Base-by-base conservation (phyloP, 1,139 yeast species). In the Saccharomyces hybrid region DNA sequence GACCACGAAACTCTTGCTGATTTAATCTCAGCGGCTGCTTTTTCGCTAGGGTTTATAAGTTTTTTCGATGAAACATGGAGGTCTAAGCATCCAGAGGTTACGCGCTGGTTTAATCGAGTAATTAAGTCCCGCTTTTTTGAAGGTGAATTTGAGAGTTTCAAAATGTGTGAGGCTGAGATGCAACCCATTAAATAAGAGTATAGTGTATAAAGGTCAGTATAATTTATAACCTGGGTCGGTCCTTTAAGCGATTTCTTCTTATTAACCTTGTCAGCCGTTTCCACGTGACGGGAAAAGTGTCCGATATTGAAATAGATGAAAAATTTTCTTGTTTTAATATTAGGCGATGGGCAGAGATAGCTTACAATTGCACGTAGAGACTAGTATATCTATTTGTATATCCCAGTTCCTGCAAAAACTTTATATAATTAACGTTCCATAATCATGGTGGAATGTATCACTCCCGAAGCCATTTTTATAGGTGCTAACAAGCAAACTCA, bases 1-100 rank as follows among this genome's bases (percentile, higher is more conserved):
- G 96, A 89, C 78, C 82, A 93, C 78, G 67, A 86, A 66, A 78
- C 96, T 55, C 71, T 83, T 60, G 97, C 96, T 69, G 97, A 90
- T 75, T 70, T 86, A 65, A 80, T 78, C 67, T 74, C 77, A 63
- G 90, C 86, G 62, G 65, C 82, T 84, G 84, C 77, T 23, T 54
- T 54, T 27, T 50, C 28, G 11, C 27, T 56, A 26, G 58, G 56
- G 13, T 56, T 57, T 31, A 73, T 76, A 60, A 63, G 67, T 72
- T 71, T 86, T 60, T 84, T 79, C 73, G 97, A 88, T 70, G 67
- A 76, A 52, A 83, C 82, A 68, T 88, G 89, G 88, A 83, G 88
- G 75, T 74, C 77, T 63, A 64, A 77, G 59, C 81, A 82, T 80
- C 95, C 96, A 62, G 78, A 79, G 68, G 69, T 81, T 69, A 75